phyloP scores from a whole-genome alignment of 345 rosid genomes.

The Lepidium sativum region DNA sequence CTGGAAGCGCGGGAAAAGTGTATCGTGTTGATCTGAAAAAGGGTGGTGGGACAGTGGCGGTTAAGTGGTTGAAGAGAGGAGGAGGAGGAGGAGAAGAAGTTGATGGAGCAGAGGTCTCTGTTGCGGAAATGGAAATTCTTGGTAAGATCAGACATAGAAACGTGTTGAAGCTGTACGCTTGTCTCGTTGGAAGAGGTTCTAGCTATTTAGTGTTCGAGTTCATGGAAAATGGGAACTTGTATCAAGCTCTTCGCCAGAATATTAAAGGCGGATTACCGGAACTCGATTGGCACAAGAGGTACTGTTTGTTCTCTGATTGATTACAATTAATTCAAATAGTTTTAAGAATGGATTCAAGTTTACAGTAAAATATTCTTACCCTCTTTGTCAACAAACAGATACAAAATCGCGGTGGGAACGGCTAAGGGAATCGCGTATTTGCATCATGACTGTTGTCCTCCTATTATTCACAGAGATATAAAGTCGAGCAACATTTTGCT shows the following conservation, averaged over 20 bases:
- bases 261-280: slow-evolving; percentile 46
- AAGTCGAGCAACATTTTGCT: slow-evolving; percentile 83
- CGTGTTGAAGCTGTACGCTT: slow-evolving; percentile 71
- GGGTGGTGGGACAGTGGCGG: slow-evolving; percentile 55
- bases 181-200: slow-evolving; percentile 47
- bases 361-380: neutral
- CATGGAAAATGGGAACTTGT: slow-evolving; percentile 76
- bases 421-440: slow-evolving; percentile 84
- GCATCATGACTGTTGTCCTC: slow-evolving; percentile 78
- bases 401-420: slow-evolving; percentile 64
- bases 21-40: slow-evolving; percentile 72
- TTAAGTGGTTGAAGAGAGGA: slow-evolving; percentile 51
- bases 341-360: neutral
- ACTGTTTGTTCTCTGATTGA: neutral
- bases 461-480: slow-evolving; percentile 78
- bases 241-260: slow-evolving; percentile 45
- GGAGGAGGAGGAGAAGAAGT: slow-evolving; percentile 31
- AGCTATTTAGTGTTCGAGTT: slow-evolving; percentile 75
- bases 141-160: slow-evolving; percentile 76
- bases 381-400: slow-evolving; percentile 26
- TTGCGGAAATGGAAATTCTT: slow-evolving; percentile 72
- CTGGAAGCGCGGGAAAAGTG: slow-evolving; percentile 82
- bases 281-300: slow-evolving; percentile 63
- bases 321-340: neutral
- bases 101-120: slow-evolving; percentile 42